Evolutionary conservation across 345 rosid species (phyloP).

Genomic region (Eucalyptus regnans): DNA sequence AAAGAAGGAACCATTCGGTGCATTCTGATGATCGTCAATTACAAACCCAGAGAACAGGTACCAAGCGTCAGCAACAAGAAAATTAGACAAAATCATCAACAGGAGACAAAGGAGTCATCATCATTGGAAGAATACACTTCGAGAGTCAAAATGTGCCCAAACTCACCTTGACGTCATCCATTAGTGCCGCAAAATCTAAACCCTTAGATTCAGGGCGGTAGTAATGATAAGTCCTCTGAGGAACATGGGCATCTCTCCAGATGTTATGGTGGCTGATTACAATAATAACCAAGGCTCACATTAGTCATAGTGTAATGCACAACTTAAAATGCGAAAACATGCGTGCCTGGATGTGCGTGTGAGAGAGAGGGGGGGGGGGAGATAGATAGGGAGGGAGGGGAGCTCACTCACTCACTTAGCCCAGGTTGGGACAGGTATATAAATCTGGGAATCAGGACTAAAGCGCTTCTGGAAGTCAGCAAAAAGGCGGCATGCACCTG

Average conservation of each 20-base stretch:
- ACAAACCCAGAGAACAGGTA: neutral
- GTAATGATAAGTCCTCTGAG: conserved; percentile 76
- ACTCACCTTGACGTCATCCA: conserved; percentile 81
- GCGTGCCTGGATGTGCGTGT: neutral
- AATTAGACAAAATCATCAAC: neutral
- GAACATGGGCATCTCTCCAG: conserved; percentile 92
- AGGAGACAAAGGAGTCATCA: neutral
- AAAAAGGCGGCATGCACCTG: conserved; percentile 91
- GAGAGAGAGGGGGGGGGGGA: neutral
- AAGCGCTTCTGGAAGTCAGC: conserved; percentile 96
- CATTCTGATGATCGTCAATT: conserved; percentile 37
- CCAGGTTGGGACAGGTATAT: conserved; percentile 95
- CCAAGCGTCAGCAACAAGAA: neutral
- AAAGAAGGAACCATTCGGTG: conserved; percentile 88
- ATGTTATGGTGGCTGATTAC: conserved; percentile 88
- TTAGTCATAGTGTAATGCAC: neutral
- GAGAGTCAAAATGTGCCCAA: neutral
- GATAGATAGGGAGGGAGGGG: neutral
- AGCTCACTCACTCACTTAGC: conserved; percentile 91
- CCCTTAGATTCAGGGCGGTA: conserved; percentile 84
- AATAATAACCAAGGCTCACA: neutral
- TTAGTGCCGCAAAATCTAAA: conserved; percentile 68
- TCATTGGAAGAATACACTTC: neutral
- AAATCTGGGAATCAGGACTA: conserved; percentile 72
- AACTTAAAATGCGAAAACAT: neutral